Evolutionary conservation across 106 monocot genomes (phyloP).

Genomic region (Xerophyta viscosa): DNA sequence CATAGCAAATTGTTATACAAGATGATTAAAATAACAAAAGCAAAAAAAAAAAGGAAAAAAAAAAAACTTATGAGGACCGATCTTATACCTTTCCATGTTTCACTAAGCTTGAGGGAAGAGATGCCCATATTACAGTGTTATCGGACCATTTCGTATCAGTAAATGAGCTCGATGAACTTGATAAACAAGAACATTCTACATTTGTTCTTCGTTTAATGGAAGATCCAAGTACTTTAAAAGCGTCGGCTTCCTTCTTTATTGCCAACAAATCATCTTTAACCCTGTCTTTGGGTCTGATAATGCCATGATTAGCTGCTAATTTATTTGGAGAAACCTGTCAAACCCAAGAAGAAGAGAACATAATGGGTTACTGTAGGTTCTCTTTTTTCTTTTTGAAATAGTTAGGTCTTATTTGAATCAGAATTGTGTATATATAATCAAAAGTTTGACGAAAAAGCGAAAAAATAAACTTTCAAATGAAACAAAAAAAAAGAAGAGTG

Average conservation of each 20-base stretch:
- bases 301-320: background rate
- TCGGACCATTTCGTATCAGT: conserved; percentile 23
- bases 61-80: background rate
- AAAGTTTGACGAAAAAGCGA: too few species aligned
- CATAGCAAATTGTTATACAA: background rate
- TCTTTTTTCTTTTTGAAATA: too few species aligned
- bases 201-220: conserved; percentile 13
- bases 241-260: conserved; percentile 16
- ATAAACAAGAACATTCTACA: conserved; percentile 13
- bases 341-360: background rate
- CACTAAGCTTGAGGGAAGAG: conserved; percentile 32
- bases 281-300: conserved; percentile 6
- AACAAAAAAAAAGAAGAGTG: too few species aligned
- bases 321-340: conserved; percentile 25
- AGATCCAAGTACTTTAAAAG: conserved; percentile 16
- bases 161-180: conserved; percentile 2
- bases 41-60: background rate
- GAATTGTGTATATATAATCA: too few species aligned
- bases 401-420: too few species aligned
- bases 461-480: too few species aligned
- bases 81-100: conserved; percentile 42
- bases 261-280: conserved; percentile 3
- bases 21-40: background rate
- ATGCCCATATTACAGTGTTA: conserved; percentile 27
- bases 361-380: background rate